Evolutionary conservation across 2,329 filamentous ascomycete species (phyloP).

Genomic region (Teratosphaeria gauchensis): DNA sequence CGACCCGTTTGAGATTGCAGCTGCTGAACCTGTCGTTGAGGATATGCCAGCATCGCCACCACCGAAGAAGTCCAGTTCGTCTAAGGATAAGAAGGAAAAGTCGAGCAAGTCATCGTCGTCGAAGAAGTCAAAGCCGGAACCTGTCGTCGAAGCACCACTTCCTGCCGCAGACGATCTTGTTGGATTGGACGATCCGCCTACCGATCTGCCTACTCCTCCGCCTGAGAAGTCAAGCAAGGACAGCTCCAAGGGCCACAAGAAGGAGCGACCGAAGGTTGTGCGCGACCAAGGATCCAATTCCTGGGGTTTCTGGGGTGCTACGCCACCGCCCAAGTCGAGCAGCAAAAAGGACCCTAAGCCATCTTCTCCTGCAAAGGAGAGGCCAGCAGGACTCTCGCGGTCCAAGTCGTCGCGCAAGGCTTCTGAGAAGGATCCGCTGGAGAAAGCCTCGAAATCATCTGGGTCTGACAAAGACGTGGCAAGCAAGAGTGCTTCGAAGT

Average conservation of each 20-base stretch:
- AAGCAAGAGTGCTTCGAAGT: slow-evolving; percentile 39
- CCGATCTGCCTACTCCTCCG: slow-evolving; percentile 40
- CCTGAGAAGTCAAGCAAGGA: slow-evolving; percentile 34
- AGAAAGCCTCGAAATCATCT: slow-evolving; percentile 59
- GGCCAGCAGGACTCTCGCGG: slow-evolving; percentile 35
- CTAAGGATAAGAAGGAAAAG: slow-evolving; percentile 25
- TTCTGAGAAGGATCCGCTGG: slow-evolving; percentile 43
- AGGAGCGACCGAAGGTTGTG: slow-evolving; percentile 67
- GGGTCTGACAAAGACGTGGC: slow-evolving; percentile 56
- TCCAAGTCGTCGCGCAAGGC: slow-evolving; percentile 49
- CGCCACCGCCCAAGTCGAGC: slow-evolving; percentile 25
- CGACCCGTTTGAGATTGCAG: slow-evolving; percentile 25
- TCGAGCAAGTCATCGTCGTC: slow-evolving; percentile 19
- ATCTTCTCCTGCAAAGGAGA: slow-evolving; percentile 32
- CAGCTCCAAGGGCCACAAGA: slow-evolving; percentile 53
- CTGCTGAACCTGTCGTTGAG: background rate
- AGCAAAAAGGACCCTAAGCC: slow-evolving; percentile 32
- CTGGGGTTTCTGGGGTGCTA: slow-evolving; percentile 67
- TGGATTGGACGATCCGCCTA: slow-evolving; percentile 23
- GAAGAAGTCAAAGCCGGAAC: slow-evolving; percentile 16
- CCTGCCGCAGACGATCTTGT: slow-evolving; percentile 17
- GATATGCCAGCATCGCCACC: slow-evolving; percentile 8
- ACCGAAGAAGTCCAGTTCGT: slow-evolving; percentile 9
- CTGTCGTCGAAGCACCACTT: slow-evolving; percentile 8
- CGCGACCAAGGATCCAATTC: slow-evolving; percentile 53